A percentile compares a stretch with the other conserved stretches of the same genome.
These are phyloP conservation scores for Eucommia ulmoides DNA, from an alignment of 257 asterid species.

Conservation along the genomic window DNA sequence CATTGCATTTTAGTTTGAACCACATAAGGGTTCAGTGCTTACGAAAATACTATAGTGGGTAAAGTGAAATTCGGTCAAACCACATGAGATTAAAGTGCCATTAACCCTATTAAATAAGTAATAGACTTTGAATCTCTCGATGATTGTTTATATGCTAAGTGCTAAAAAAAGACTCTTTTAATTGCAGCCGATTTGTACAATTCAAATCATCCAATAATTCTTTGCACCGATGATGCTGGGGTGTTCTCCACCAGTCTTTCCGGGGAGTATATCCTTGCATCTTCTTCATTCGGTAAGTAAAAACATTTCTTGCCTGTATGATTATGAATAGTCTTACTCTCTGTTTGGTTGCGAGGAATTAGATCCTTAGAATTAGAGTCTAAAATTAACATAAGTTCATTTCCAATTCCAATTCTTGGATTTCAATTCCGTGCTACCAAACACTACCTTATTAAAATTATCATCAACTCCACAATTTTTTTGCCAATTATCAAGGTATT, in stretches of 20 bases:
- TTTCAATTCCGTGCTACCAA: too few species aligned
- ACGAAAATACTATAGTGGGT: too few species aligned
- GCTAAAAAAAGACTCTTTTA: constrained; percentile 2
- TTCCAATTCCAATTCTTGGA: too few species aligned
- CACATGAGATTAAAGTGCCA: background rate
- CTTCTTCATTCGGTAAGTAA: constrained; percentile 66
- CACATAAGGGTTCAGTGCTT: too few species aligned
- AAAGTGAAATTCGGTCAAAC: background rate
- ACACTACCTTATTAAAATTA: too few species aligned
- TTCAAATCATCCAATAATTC: constrained; percentile 55
- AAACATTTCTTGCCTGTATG: constrained; percentile 46
- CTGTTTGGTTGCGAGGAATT: constrained; percentile 4
- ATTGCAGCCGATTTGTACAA: constrained; percentile 66
- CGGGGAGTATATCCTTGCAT: constrained; percentile 52
- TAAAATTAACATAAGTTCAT: background rate
- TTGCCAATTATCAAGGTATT: constrained; percentile 32
- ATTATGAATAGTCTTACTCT: constrained; percentile 40
- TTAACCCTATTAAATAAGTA: background rate
- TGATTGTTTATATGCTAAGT: background rate
- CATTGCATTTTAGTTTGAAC: too few species aligned
- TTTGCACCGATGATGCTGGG: constrained; percentile 85
- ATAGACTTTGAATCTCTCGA: background rate
- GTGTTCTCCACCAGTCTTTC: constrained; percentile 79
- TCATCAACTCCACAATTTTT: background rate
- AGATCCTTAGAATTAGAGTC: background rate